phyloP scores from a whole-genome alignment of 768 basidiomycete genomes.

The Lenzites betulinus region DNA sequence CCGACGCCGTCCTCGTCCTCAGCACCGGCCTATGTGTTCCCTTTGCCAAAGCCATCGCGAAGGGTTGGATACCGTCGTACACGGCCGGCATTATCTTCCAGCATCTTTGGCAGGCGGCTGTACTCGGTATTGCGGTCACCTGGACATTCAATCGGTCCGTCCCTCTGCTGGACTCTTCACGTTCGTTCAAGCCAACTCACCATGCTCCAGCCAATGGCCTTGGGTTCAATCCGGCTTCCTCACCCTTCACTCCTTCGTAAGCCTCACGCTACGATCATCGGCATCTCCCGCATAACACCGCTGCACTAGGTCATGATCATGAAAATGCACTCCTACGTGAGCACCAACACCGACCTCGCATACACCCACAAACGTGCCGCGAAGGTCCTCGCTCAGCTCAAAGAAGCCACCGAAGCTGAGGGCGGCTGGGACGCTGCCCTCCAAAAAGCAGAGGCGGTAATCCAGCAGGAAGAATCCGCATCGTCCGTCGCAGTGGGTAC shows the following conservation, averaged over 20 bases:
- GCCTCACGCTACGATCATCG: slow-evolving; percentile 29
- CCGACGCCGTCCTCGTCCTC: slow-evolving; percentile 79
- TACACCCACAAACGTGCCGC: slow-evolving; percentile 49
- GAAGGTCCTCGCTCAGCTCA: slow-evolving; percentile 45
- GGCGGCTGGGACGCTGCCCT: slow-evolving; percentile 74
- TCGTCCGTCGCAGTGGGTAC: slow-evolving; percentile 36
- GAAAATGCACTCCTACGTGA: slow-evolving; percentile 96
- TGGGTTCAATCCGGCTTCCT: slow-evolving; percentile 96
- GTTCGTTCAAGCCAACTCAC: neutral
- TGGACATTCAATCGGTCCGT: slow-evolving; percentile 88
- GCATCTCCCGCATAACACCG: neutral
- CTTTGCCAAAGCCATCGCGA: slow-evolving; percentile 74
- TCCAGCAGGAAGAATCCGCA: slow-evolving; percentile 18
- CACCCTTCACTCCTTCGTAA: slow-evolving; percentile 80
- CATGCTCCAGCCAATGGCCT: slow-evolving; percentile 78
- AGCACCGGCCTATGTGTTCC: slow-evolving; percentile 79
- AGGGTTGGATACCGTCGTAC: slow-evolving; percentile 82
- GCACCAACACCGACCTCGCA: slow-evolving; percentile 84
- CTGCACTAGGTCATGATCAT: slow-evolving; percentile 72
- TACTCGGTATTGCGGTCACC: slow-evolving; percentile 72
- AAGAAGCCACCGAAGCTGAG: slow-evolving; percentile 45
- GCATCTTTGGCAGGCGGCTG: slow-evolving; percentile 72
- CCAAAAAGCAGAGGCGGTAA: slow-evolving; percentile 44
- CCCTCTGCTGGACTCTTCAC: neutral
- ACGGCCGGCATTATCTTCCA: slow-evolving; percentile 78